phyloP scores from a whole-genome alignment of 2,329 filamentous ascomycete genomes.

The Emergomyces africanus region DNA sequence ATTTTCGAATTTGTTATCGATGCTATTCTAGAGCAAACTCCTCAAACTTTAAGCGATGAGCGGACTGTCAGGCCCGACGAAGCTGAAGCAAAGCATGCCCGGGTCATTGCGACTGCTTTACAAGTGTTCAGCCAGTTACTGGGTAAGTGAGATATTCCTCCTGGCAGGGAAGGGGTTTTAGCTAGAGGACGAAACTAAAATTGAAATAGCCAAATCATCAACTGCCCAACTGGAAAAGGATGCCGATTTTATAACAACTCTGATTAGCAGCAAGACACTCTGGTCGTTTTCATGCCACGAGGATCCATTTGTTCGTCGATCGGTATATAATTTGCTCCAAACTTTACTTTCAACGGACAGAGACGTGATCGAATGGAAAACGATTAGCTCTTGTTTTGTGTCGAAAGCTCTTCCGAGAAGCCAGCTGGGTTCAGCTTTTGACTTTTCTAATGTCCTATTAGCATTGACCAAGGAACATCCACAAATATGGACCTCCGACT shows the following conservation, averaged over 20 bases:
- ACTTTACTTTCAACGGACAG: slow-evolving; percentile 37
- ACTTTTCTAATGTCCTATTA: slow-evolving; percentile 55
- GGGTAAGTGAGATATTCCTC: slow-evolving; percentile 18
- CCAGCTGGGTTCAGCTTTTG: slow-evolving; percentile 61
- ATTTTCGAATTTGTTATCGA: slow-evolving; percentile 73
- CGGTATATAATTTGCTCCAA: slow-evolving; percentile 44
- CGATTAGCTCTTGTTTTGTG: slow-evolving; percentile 57
- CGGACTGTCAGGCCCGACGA: slow-evolving; percentile 74
- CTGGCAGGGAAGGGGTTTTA: background rate
- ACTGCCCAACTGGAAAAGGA: slow-evolving; percentile 46
- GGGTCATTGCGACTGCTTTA: slow-evolving; percentile 55
- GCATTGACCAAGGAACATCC: slow-evolving; percentile 53
- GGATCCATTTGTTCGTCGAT: slow-evolving; percentile 46
- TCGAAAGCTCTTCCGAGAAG: slow-evolving; percentile 58
- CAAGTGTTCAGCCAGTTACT: slow-evolving; percentile 44
- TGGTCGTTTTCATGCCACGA: slow-evolving; percentile 47
- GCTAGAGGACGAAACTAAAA: background rate
- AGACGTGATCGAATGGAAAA: slow-evolving; percentile 45
- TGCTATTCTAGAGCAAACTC: slow-evolving; percentile 63
- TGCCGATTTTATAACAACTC: slow-evolving; percentile 47
- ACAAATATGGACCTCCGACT: slow-evolving; percentile 59
- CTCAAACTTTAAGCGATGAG: slow-evolving; percentile 77
- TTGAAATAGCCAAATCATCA: slow-evolving; percentile 20
- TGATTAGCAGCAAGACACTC: slow-evolving; percentile 50
- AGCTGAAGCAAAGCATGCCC: slow-evolving; percentile 68